Conservation (phyloP, 768 basidiomycete species). For the Crassisporium funariophilum region DNA sequence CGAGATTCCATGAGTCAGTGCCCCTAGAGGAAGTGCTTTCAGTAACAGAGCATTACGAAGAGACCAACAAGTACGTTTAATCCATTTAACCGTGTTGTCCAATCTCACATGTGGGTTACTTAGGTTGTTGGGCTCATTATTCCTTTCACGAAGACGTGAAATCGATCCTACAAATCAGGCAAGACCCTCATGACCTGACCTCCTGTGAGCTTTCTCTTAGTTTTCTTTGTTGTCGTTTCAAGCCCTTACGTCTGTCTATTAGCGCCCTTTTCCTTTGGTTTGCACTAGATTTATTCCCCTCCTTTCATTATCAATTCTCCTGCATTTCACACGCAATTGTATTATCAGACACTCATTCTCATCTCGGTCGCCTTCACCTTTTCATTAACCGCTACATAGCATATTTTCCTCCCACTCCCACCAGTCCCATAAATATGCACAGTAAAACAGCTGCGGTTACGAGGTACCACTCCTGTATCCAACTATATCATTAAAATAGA, state of each 20-base stretch:
- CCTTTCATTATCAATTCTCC: not conserved
- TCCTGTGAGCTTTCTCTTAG: not conserved
- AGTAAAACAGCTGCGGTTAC: too few relatives aligned
- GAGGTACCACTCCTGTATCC: too few relatives aligned
- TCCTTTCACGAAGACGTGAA: slow-evolving; percentile 58
- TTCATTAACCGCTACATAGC: not conserved
- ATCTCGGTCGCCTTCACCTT: not conserved
- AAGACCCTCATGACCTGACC: slow-evolving; percentile 11
- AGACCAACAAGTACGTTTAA: slow-evolving; percentile 55
- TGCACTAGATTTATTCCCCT: not conserved
- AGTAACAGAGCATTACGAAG: slow-evolving; percentile 63
- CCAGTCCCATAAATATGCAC: too few relatives aligned
- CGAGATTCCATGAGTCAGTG: not conserved
- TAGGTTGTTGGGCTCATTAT: slow-evolving; percentile 65
- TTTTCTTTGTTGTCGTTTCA: not conserved
- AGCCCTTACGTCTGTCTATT: not conserved
- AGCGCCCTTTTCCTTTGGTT: not conserved
- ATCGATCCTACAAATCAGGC: slow-evolving; percentile 17
- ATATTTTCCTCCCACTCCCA: too few relatives aligned
- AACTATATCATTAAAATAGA: too few relatives aligned
- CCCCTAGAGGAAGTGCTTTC: slow-evolving; percentile 41
- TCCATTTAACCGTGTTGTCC: not conserved
- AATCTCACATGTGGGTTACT: slow-evolving; percentile 1
- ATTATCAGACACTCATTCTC: slow-evolving; percentile 6
- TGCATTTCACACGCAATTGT: slow-evolving; percentile 3